Conservation (phyloP, 2,329 filamentous ascomycete genomes). For the Calcarisporium arbuscula region DNA sequence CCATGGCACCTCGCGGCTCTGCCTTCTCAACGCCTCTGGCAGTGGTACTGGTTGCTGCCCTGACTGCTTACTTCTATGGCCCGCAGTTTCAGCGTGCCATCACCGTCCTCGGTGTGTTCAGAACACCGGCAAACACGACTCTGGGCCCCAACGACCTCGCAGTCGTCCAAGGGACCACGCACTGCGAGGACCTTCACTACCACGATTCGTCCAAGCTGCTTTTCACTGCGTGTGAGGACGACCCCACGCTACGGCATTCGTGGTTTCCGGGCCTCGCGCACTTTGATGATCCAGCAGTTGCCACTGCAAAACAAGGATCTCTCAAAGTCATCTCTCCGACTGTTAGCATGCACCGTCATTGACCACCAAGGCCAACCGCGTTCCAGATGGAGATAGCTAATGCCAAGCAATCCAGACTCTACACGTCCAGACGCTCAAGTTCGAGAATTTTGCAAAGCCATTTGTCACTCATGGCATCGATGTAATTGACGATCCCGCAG, state of each 20-base stretch:
- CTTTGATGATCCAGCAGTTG: constrained; percentile 33
- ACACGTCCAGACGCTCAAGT: constrained; percentile 31
- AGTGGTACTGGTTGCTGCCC: constrained; percentile 8
- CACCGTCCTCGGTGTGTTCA: constrained; percentile 21
- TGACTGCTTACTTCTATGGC: constrained; percentile 8
- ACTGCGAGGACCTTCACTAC: constrained; percentile 57
- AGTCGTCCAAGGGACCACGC: constrained; percentile 42
- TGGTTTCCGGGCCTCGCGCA: constrained; percentile 47
- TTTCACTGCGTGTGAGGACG: constrained; percentile 51
- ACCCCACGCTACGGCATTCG: constrained; percentile 29
- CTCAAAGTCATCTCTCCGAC: background rate
- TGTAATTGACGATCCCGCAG: constrained; percentile 42
- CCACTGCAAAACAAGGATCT: constrained; percentile 1
- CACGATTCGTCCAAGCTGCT: constrained; percentile 40
- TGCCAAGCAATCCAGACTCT: no score
- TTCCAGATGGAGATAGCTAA: no score
- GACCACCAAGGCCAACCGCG: no score
- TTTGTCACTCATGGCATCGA: constrained; percentile 58
- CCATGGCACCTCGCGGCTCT: no score
- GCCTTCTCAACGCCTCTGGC: no score
- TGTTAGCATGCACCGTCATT: constrained; percentile 14
- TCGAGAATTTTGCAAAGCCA: constrained; percentile 35
- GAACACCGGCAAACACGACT: constrained; percentile 14
- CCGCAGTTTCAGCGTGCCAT: constrained; percentile 1
- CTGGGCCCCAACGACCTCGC: constrained; percentile 25